phyloP scores from a whole-genome alignment of 1,284 basidiomycete genomes.

The Mycena sp. region DNA sequence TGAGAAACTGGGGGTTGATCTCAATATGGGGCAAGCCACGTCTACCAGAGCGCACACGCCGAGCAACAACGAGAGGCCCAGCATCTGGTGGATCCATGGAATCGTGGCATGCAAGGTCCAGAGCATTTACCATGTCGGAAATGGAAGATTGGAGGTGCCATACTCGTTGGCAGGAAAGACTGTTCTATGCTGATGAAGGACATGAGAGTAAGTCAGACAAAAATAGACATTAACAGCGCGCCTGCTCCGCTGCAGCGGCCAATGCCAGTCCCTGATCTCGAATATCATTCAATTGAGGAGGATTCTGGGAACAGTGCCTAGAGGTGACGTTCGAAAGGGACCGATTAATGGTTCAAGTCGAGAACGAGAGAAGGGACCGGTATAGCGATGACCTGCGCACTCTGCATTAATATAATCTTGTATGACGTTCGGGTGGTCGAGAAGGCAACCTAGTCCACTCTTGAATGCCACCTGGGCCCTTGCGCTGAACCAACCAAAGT shows the following conservation, averaged over 20 bases:
- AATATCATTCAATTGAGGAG: background rate
- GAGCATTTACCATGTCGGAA: background rate
- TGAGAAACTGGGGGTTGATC: background rate
- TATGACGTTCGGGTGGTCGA: too few species aligned
- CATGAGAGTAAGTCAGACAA: background rate
- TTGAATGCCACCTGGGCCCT: too few species aligned
- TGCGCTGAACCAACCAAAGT: too few species aligned
- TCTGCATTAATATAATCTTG: too few species aligned
- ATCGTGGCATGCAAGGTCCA: background rate
- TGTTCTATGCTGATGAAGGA: background rate
- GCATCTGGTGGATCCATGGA: conserved; percentile 2
- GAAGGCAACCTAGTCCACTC: too few species aligned
- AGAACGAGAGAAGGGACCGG: too few species aligned
- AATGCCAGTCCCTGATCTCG: background rate
- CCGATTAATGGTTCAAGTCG: too few species aligned
- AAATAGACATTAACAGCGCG: too few species aligned
- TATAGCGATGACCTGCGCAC: too few species aligned
- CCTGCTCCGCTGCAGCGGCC: background rate
- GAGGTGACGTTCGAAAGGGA: too few species aligned
- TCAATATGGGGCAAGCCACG: background rate
- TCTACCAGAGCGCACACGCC: background rate
- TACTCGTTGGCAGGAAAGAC: background rate
- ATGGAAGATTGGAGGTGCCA: background rate
- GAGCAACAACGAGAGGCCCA: background rate
- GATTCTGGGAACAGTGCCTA: too few species aligned